phyloP scores from a whole-genome alignment of 352 stramenopile genomes.

The Globisporangium spiculum region DNA sequence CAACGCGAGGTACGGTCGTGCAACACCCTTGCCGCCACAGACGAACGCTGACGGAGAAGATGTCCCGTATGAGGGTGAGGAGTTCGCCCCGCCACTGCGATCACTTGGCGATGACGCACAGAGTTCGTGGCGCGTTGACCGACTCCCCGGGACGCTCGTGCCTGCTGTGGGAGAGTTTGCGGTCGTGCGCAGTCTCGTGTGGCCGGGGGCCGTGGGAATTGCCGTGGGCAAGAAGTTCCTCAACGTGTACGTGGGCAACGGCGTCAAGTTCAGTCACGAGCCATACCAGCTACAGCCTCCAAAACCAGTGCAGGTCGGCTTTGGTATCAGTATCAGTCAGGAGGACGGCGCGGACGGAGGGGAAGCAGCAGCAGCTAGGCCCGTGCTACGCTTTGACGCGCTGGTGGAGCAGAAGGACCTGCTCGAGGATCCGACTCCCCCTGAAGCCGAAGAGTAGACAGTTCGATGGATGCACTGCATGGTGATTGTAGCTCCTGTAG shows the following conservation, averaged over 20 bases:
- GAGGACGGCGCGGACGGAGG: conserved; percentile 18
- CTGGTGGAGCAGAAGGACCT: conserved; percentile 71
- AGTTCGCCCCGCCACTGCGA: conserved; percentile 58
- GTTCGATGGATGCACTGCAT: not conserved
- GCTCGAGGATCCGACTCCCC: conserved; percentile 73
- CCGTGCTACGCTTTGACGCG: conserved; percentile 49
- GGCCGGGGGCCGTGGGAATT: conserved; percentile 87
- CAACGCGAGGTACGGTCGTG: conserved; percentile 77
- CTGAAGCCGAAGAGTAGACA: conserved; percentile 42
- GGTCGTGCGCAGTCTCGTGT: conserved; percentile 74
- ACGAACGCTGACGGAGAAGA: conserved; percentile 76
- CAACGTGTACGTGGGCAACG: conserved; percentile 89
- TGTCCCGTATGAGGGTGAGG: conserved; percentile 59
- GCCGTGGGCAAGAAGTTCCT: conserved; percentile 84
- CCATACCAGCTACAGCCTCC: conserved; percentile 57
- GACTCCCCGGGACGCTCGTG: conserved; percentile 60
- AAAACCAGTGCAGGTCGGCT: conserved; percentile 49
- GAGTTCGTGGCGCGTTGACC: conserved; percentile 72
- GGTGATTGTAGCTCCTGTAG: not conserved
- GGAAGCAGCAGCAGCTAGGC: conserved; percentile 25
- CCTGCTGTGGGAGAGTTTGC: conserved; percentile 57
- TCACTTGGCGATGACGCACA: conserved; percentile 63
- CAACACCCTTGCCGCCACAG: conserved; percentile 61
- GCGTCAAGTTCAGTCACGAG: conserved; percentile 63
- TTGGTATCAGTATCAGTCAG: conserved; percentile 39